Base-by-base conservation (phyloP, 2,329 filamentous ascomycete genomes). In the Fusarium chaquense region DNA sequence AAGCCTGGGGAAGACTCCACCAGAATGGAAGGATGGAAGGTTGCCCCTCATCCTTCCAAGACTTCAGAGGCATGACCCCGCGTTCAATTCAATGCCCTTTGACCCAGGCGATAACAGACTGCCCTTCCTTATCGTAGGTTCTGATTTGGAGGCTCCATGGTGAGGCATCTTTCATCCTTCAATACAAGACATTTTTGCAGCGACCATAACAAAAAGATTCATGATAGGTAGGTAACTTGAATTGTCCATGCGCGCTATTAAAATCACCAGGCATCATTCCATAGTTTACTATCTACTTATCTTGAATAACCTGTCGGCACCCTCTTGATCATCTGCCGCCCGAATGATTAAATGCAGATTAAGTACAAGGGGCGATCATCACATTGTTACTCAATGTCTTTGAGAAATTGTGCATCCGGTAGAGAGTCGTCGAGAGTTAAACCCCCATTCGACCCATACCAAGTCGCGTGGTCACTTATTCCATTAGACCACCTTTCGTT, bases 11-110 rank as follows among this genome's bases (percentile, higher is more conserved):
- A 58, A 65, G 32, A 53, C 56, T 51, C 67, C 63, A 44, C 67
- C 36, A 46, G 28, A 41, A 56, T 40, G 33, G 30, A 45, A 33
- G 40, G 6, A 43, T 35, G 44, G 22, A 58, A 53, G 32, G 43
- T 30, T 49, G 44, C 67, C 67, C 67, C 67, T 70, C 67, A 70
- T 28, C 44, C 28, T 63, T 47, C 49, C 60, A 63, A 61, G 47
- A 63, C 60, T 54, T 41, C 44, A 36, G 20, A 36, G 49, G 49
- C 49, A 49, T 26, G 45, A 70, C 67, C 67, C 67, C 67, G 67
- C 67, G 58, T 41, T 54, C 32, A 26, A 26, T 7, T 20, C 20
- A 20, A 26, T 36, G 26, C 24, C 24, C 24, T 6, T 53, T 47
- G 30, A 26, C 12, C 38, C 32, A 35, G 46, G 36, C 45, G 63